A percentile compares a stretch with the other conserved stretches of the same genome.
Conservation (phyloP, 768 basidiomycete species). For the Amanita molliuscula region DNA sequence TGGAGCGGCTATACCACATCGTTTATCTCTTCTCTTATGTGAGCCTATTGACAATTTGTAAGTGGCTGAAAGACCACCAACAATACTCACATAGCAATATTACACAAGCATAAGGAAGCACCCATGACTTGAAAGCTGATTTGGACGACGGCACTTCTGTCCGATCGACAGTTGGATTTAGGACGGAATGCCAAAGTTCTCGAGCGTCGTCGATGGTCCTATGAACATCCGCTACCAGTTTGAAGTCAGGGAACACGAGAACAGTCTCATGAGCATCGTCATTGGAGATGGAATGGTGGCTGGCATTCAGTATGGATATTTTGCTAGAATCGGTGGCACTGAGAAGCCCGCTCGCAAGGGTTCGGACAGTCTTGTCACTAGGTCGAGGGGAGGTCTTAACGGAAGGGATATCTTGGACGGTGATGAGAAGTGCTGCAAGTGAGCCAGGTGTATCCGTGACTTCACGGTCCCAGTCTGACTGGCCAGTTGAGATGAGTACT, state of each 20-base stretch:
- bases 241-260: conserved; percentile 89
- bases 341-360: conserved; percentile 42
- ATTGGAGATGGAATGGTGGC: conserved; percentile 63
- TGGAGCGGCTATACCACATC: conserved; percentile 82
- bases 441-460: conserved; percentile 63
- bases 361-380: conserved; percentile 19
- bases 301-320: conserved; percentile 76
- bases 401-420: conserved; percentile 21
- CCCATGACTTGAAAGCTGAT: conserved; percentile 53
- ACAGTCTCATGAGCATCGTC: conserved; percentile 62
- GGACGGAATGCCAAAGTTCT: conserved; percentile 51
- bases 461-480: conserved; percentile 79
- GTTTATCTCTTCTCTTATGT: conserved; percentile 87
- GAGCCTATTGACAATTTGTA: conserved; percentile 49
- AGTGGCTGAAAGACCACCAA: conserved; percentile 5
- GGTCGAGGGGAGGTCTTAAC: conserved; percentile 13
- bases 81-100: conserved; percentile 75
- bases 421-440: conserved; percentile 52
- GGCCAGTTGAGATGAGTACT: conserved; percentile 86
- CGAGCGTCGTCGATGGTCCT: conserved; percentile 56
- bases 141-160: conserved; percentile 33
- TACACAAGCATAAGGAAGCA: conserved; percentile 83
- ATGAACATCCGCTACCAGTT: conserved; percentile 64
- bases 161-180: conserved; percentile 49
- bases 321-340: conserved; percentile 40